Evolutionary conservation across 2,329 filamentous ascomycete genomes (phyloP).

Genomic region (Alternaria consortialis): DNA sequence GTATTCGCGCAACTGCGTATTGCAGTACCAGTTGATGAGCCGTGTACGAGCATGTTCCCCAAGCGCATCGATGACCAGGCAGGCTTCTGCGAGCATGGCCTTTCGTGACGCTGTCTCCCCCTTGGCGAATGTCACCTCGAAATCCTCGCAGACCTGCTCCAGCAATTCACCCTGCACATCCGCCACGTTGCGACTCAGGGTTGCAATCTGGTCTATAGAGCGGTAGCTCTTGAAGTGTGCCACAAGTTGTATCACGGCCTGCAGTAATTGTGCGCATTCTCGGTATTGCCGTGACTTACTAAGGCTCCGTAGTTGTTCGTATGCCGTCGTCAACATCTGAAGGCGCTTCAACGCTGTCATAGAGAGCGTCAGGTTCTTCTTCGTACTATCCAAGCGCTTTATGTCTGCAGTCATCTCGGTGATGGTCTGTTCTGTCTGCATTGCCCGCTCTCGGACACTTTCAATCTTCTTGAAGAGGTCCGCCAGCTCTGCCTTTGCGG

Average conservation of each 20-base stretch:
- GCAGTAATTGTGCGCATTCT: constrained; percentile 91
- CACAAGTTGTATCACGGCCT: constrained; percentile 97
- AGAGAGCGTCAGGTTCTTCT: constrained; percentile 92
- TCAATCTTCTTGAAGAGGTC: constrained; percentile 95
- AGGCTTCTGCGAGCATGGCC: constrained; percentile 82
- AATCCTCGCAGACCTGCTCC: constrained; percentile 99
- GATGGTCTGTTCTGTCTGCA: constrained; percentile 93
- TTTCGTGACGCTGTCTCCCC: constrained; percentile 77
- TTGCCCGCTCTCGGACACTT: constrained; percentile 84
- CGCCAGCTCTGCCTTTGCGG: constrained; percentile 87
- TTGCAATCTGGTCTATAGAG: constrained; percentile 97
- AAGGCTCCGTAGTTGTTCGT: constrained; percentile 88
- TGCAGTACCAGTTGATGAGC: constrained; percentile 96
- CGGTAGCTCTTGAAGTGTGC: constrained; percentile 98
- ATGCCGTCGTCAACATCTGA: constrained; percentile 99
- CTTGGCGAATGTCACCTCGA: constrained; percentile 93
- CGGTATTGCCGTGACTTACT: constrained; percentile 89
- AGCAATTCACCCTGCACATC: constrained; percentile 91
- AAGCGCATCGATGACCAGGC: constrained; percentile 91
- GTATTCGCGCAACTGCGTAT: constrained; percentile 95
- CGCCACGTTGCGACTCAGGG: constrained; percentile 88
- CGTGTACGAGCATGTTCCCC: constrained; percentile 85
- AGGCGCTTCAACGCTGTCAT: constrained; percentile 98
- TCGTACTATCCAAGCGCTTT: constrained; percentile 94
- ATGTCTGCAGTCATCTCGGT: constrained; percentile 99